phyloP scores from a whole-genome alignment of 2,329 filamentous ascomycete genomes.

The Lanzia echinophila region DNA sequence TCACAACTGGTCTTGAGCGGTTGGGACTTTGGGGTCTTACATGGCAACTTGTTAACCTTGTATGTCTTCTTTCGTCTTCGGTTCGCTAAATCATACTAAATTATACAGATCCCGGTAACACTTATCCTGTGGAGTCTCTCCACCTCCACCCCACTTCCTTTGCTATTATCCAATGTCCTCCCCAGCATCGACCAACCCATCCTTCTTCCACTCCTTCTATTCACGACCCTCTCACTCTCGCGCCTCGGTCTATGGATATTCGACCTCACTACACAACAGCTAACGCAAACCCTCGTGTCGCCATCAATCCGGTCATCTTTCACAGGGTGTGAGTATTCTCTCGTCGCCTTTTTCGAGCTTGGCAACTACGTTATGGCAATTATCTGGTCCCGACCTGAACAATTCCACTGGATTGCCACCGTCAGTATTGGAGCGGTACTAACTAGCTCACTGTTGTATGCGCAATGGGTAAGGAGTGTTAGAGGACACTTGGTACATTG shows the following conservation, averaged over 20 bases:
- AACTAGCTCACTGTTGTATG: conserved; percentile 31
- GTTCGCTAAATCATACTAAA: not conserved
- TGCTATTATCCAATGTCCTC: conserved; percentile 28
- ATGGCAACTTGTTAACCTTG: conserved; percentile 36
- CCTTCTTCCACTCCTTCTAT: conserved; percentile 28
- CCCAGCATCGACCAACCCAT: conserved; percentile 6
- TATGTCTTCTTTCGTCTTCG: conserved; percentile 17
- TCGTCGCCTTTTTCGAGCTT: conserved; percentile 37
- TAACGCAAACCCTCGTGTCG: conserved; percentile 36
- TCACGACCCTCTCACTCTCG: conserved; percentile 36
- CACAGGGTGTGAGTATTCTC: conserved; percentile 36
- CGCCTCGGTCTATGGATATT: conserved; percentile 40
- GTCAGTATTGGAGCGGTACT: conserved; percentile 32
- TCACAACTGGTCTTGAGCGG: conserved; percentile 32
- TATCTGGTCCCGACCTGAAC: conserved; percentile 31
- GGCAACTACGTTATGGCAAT: conserved; percentile 33
- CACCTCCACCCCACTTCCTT: conserved; percentile 12
- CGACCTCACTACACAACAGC: conserved; percentile 39
- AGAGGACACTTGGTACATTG: conserved; percentile 38
- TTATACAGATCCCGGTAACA: conserved; percentile 31
- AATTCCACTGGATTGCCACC: conserved; percentile 36
- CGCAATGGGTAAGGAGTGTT: conserved; percentile 33
- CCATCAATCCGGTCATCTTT: conserved; percentile 34
- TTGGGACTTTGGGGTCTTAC: conserved; percentile 38
- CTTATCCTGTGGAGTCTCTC: conserved; percentile 31